Percentiles rank a stretch among this genome's conserved stretches.
Evolutionary conservation across 805 yeast genomes (phyloP).

Genomic region (Zygoascus bituminiphila): DNA sequence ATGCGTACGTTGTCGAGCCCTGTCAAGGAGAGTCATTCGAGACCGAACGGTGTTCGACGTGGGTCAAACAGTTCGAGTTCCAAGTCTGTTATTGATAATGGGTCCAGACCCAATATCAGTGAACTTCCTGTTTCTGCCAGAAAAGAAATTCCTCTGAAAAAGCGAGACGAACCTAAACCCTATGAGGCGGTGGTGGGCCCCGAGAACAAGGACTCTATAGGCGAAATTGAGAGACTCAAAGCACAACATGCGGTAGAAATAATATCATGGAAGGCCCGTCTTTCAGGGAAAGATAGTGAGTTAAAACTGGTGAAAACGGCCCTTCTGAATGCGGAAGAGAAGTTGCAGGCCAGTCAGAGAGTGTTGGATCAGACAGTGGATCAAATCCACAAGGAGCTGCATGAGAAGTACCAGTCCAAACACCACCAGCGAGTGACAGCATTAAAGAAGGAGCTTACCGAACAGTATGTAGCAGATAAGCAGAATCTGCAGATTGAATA

Average conservation of each 20-base stretch:
- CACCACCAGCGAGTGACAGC: background rate
- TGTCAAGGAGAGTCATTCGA: too few relatives aligned
- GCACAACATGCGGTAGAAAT: conserved; percentile 14
- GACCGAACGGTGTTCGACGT: too few relatives aligned
- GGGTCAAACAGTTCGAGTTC: too few relatives aligned
- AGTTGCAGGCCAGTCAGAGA: background rate
- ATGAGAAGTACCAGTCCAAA: conserved; percentile 1
- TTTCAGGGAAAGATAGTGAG: conserved; percentile 18
- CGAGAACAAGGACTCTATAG: background rate
- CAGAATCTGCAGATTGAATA: background rate
- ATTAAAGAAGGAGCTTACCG: background rate
- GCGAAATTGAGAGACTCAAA: conserved; percentile 6
- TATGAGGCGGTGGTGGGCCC: background rate
- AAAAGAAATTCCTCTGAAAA: background rate
- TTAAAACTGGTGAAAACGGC: conserved; percentile 7
- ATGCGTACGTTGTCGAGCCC: background rate
- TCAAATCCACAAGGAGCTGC: background rate
- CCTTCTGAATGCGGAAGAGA: conserved; percentile 9
- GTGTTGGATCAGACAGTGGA: background rate
- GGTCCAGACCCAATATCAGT: background rate
- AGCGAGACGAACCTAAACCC: background rate
- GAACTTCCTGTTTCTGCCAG: background rate
- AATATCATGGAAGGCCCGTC: conserved; percentile 10
- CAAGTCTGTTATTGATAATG: background rate
- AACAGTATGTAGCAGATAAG: background rate